Evolutionary conservation across 2,329 filamentous ascomycete species (phyloP).

Genomic region (Alternaria atra): DNA sequence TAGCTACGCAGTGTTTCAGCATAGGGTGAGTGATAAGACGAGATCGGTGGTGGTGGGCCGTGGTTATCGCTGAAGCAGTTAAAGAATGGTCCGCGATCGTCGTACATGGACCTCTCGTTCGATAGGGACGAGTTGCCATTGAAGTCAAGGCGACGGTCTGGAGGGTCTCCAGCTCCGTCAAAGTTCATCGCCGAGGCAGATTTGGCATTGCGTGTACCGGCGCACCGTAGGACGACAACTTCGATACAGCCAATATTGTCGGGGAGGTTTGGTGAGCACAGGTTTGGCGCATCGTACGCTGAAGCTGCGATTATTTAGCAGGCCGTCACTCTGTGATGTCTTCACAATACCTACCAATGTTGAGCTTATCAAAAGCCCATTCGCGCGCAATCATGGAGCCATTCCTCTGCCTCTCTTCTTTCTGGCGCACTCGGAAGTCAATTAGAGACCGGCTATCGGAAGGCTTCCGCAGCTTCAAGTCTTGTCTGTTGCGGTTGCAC

Average conservation of each 20-base stretch:
- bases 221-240: constrained; percentile 58
- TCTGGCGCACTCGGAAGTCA: constrained; percentile 62
- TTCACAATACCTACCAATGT: constrained; percentile 52
- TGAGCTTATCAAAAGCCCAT: constrained; percentile 63
- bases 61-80: background rate
- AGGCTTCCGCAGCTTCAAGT: constrained; percentile 47
- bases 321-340: accelerated
- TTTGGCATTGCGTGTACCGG: constrained; percentile 33
- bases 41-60: constrained; percentile 10
- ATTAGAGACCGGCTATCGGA: constrained; percentile 50
- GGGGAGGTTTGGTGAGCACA: constrained; percentile 42
- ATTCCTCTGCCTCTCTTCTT: constrained; percentile 59
- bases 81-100: constrained; percentile 25
- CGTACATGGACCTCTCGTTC: constrained; percentile 17
- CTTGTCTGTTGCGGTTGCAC: constrained; percentile 63
- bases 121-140: constrained; percentile 20
- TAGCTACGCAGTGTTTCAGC: constrained; percentile 20
- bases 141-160: constrained; percentile 20
- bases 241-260: constrained; percentile 59
- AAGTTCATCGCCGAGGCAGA: constrained; percentile 35
- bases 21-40: constrained; percentile 25
- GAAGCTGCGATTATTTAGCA: constrained; percentile 42
- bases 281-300: constrained; percentile 49
- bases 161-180: constrained; percentile 38
- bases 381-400: constrained; percentile 61